These are phyloP conservation scores for Neocallimastix lanati DNA, from an alignment of 192 early-diverging fungal species.

Conservation along the genomic window DNA sequence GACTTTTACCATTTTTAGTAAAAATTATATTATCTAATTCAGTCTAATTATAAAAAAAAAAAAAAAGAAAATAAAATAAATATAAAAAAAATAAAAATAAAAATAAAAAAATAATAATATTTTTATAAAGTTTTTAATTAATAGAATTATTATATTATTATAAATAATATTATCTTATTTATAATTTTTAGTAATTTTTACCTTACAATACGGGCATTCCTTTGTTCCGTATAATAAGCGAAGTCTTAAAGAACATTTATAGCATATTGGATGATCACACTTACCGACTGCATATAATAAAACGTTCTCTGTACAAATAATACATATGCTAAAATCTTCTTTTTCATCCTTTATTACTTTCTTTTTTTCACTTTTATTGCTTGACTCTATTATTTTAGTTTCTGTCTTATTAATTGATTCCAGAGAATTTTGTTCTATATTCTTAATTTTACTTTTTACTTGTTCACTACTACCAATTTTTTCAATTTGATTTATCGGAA, in stretches of 20 bases:
- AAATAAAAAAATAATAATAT: too few relatives aligned
- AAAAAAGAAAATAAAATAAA: too few relatives aligned
- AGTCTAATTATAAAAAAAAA: constrained; percentile 36
- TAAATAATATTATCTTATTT: too few relatives aligned
- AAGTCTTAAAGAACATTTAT: constrained; percentile 72
- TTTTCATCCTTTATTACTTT: neutral
- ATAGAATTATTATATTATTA: too few relatives aligned
- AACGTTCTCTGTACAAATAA: constrained; percentile 78
- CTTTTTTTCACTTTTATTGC: neutral
- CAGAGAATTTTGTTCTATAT: too few relatives aligned
- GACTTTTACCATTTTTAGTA: constrained; percentile 36
- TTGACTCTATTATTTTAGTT: neutral
- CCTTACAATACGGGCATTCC: constrained; percentile 83
- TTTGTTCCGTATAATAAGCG: constrained; percentile 72
- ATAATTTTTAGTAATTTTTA: too few relatives aligned
- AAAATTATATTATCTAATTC: constrained; percentile 59
- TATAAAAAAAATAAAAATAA: too few relatives aligned
- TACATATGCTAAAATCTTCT: constrained; percentile 23
- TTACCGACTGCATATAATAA: constrained; percentile 60
- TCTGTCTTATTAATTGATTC: too few relatives aligned
- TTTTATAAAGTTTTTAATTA: too few relatives aligned
- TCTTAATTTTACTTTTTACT: neutral
- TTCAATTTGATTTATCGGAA: neutral
- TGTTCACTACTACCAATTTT: neutral
- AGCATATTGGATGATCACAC: constrained; percentile 88